These are phyloP conservation scores for Chenopodium formosanum DNA, from an alignment of 148 eudicot species.

Conservation along the genomic window DNA sequence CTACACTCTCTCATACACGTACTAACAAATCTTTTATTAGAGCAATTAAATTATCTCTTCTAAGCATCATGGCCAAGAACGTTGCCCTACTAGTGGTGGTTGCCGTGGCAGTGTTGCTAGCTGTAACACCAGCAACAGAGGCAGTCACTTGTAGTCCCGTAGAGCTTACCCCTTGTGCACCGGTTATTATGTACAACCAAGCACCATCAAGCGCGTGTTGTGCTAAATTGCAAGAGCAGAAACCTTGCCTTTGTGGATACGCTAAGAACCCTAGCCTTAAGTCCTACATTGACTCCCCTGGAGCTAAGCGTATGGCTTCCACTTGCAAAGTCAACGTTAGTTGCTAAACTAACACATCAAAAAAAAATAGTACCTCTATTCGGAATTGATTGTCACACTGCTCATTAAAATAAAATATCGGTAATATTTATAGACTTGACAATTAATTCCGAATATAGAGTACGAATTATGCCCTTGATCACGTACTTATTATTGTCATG, in stretches of 20 bases:
- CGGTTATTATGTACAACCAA: constrained; percentile 25
- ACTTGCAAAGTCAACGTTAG: constrained; percentile 28
- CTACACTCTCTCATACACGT: neutral
- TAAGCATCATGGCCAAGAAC: constrained; percentile 26
- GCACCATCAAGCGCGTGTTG: constrained; percentile 44
- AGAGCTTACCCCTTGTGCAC: constrained; percentile 39
- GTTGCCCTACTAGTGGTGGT: constrained; percentile 18
- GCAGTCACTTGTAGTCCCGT: constrained; percentile 45
- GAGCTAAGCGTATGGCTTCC: constrained; percentile 40
- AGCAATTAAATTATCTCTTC: neutral
- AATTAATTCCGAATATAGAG: neutral
- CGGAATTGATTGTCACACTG: neutral
- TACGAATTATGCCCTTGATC: too few relatives aligned
- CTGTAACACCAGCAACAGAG: constrained; percentile 11
- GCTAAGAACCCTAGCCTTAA: constrained; percentile 35
- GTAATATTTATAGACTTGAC: neutral
- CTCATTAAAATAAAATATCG: neutral
- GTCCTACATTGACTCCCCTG: constrained; percentile 43
- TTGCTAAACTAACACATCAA: constrained; percentile 3
- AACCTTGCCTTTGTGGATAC: constrained; percentile 59
- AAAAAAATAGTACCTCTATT: neutral
- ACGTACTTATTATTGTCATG: neutral
- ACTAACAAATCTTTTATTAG: neutral
- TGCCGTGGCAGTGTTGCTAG: constrained; percentile 17
- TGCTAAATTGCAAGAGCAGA: constrained; percentile 30